Evolutionary conservation across 1,139 yeast genomes (phyloP), one percentile per base, ranked within the genome.

Genomic region (Hemisphaericaspora xylofermentans): DNA sequence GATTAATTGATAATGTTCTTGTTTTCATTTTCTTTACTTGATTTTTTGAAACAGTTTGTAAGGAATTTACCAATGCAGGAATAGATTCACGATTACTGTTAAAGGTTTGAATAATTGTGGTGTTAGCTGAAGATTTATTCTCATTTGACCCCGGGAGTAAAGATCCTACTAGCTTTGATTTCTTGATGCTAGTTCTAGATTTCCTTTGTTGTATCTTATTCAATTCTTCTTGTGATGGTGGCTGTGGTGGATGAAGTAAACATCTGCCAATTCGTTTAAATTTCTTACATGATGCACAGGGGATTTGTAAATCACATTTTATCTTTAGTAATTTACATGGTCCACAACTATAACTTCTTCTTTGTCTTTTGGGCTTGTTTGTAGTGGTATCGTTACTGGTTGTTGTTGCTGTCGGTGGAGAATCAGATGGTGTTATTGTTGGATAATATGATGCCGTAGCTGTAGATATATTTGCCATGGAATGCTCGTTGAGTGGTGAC

Each of bases 261-360:
- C 80, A 75, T 43, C 66, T 58, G 29, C 60, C 63, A 13, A 53
- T 60, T 36, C 81, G 56, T 43, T 67, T 68, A 48, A 74, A 73
- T 39, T 68, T 64, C 18, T 58, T 51, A 53, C 83, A 78, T 18
- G 76, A 65, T 2, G 72, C 59, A 53, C 83, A 78, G 0, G 82
- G 82, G 8, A 61, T 58, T 36, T 62, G 57, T 41, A 75, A 65
- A 47, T 78, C 80, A 58, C 83, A 78, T 48, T 75, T 76, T 48
- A 76, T 73, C 54, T 78, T 78, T 39, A 74, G 68, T 22, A 63
- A 54, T 50, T 75, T 76, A 50, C 83, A 78, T 3, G 80, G 80
- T 0, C 82, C 82, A 56, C 83, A 78, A 43, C 76, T 73, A 52
- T 78, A 78, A 24, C 79, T 72, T 42, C 82, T 60, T 48, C 83